Conservation (phyloP, 257 asterid genomes). For the Penstemon eatonii region DNA sequence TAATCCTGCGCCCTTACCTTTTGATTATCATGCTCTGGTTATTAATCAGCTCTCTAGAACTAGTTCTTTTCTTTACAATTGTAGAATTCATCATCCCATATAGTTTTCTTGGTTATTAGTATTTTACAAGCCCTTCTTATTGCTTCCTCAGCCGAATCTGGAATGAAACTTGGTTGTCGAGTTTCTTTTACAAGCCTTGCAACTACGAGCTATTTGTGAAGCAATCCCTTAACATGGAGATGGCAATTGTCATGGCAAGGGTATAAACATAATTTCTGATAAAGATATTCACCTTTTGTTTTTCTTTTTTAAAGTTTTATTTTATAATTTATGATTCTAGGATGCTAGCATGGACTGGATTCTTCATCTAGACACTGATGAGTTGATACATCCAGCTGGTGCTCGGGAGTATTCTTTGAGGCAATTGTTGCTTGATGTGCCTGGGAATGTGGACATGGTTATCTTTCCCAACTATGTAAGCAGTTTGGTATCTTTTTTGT, state of each 20-base stretch:
- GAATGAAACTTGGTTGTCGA: constrained; percentile 94
- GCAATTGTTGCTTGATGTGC: constrained; percentile 79
- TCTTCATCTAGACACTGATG: constrained; percentile 97
- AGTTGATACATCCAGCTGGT: constrained; percentile 92
- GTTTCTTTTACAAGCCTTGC: constrained; percentile 97
- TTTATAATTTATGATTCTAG: constrained; percentile 39
- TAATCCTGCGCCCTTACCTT: neutral
- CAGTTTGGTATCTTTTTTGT: constrained; percentile 12
- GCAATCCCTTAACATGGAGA: constrained; percentile 95
- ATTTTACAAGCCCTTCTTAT: constrained; percentile 28
- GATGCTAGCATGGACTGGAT: constrained; percentile 96
- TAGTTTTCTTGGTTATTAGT: constrained; percentile 17
- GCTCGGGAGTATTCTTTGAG: constrained; percentile 89
- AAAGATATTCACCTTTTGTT: neutral
- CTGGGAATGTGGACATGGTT: constrained; percentile 90
- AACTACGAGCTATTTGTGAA: constrained; percentile 96
- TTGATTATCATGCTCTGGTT: neutral
- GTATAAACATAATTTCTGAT: constrained; percentile 39
- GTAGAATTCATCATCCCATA: constrained; percentile 12
- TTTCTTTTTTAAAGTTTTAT: neutral
- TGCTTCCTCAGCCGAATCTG: constrained; percentile 81
- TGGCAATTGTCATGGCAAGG: constrained; percentile 97
- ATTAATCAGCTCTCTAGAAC: constrained; percentile 11
- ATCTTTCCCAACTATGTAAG: constrained; percentile 96
- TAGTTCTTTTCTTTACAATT: constrained; percentile 9